Percentiles rank a stretch among this genome's conserved stretches.
phyloP scores from a whole-genome alignment of 441 rosid genomes.

The Dalechampia spathulata region DNA sequence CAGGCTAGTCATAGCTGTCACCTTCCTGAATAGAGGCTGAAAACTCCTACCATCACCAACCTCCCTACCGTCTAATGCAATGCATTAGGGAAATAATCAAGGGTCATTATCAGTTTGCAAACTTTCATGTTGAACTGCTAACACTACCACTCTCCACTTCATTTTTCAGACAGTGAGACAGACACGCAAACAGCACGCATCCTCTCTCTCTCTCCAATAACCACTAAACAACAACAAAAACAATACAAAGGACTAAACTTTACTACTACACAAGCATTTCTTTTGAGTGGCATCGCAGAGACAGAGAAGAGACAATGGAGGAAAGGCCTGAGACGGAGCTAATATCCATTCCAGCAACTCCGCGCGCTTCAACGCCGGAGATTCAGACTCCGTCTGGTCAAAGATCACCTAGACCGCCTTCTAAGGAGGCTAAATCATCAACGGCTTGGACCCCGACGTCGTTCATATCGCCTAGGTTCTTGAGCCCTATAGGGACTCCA shows the following conservation, averaged over 20 bases:
- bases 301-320: conserved; percentile 38
- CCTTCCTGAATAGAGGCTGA: background rate
- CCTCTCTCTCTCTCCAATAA: background rate
- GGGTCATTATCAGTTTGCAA: conserved; percentile 30
- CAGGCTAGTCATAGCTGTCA: too few species aligned
- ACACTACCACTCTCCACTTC: conserved; percentile 1
- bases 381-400: conserved; percentile 93
- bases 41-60: conserved; percentile 15
- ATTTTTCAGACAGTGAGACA: background rate
- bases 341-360: conserved; percentile 96
- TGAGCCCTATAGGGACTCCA: conserved; percentile 94
- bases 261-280: too few species aligned
- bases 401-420: conserved; percentile 72
- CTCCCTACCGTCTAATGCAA: too few species aligned
- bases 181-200: background rate
- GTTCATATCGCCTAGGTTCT: conserved; percentile 83
- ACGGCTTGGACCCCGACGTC: conserved; percentile 95
- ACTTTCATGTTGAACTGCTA: conserved; percentile 25
- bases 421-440: conserved; percentile 62
- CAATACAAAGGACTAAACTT: too few species aligned
- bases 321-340: conserved; percentile 96
- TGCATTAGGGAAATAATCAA: too few species aligned
- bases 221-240: conserved; percentile 11
- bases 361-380: conserved; percentile 90
- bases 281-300: too few species aligned